A percentile compares a stretch with the other conserved stretches of the same genome.
Conservation (phyloP, 2,329 filamentous ascomycete genomes). For the Akanthomyces uredinophilus region DNA sequence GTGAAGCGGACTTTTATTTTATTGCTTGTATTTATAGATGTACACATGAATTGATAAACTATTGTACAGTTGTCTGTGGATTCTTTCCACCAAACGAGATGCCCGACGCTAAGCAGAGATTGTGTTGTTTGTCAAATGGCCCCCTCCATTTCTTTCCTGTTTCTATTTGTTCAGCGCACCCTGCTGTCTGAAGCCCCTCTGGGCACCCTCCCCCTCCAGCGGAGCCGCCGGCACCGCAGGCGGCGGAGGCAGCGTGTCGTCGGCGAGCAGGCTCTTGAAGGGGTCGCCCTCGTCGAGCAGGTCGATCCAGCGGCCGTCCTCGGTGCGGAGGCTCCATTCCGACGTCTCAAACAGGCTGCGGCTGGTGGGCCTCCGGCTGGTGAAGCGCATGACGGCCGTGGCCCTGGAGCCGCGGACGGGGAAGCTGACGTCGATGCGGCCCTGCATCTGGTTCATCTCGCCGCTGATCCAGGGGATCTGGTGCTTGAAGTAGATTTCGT, state of each 20-base stretch:
- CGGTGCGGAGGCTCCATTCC: slow-evolving; percentile 78
- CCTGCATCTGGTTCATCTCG: slow-evolving; percentile 90
- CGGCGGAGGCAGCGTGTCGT: slow-evolving; percentile 28
- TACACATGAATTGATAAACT: slow-evolving; percentile 18
- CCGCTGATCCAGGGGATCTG: slow-evolving; percentile 80
- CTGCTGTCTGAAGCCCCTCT: slow-evolving; percentile 50
- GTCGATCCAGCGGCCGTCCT: slow-evolving; percentile 58
- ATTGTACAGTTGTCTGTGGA: slow-evolving; percentile 18
- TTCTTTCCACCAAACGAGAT: background rate
- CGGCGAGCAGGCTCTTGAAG: slow-evolving; percentile 50
- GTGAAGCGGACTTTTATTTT: slow-evolving; percentile 17
- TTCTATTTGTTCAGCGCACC: slow-evolving; percentile 31
- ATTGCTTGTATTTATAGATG: slow-evolving; percentile 35
- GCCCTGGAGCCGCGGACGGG: slow-evolving; percentile 74
- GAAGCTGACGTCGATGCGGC: slow-evolving; percentile 81
- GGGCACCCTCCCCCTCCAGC: slow-evolving; percentile 31
- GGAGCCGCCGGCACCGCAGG: too few species aligned
- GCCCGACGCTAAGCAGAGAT: slow-evolving; percentile 11
- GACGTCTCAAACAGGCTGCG: slow-evolving; percentile 74
- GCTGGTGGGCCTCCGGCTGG: slow-evolving; percentile 60
- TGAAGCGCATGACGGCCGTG: slow-evolving; percentile 73
- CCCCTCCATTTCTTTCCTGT: slow-evolving; percentile 14
- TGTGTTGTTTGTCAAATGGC: background rate
- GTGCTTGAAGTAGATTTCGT: slow-evolving; percentile 77
- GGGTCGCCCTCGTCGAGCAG: slow-evolving; percentile 69